phyloP scores from a whole-genome alignment of 371 early-diverging fungal genomes.

The Lichtheimia hyalospora region DNA sequence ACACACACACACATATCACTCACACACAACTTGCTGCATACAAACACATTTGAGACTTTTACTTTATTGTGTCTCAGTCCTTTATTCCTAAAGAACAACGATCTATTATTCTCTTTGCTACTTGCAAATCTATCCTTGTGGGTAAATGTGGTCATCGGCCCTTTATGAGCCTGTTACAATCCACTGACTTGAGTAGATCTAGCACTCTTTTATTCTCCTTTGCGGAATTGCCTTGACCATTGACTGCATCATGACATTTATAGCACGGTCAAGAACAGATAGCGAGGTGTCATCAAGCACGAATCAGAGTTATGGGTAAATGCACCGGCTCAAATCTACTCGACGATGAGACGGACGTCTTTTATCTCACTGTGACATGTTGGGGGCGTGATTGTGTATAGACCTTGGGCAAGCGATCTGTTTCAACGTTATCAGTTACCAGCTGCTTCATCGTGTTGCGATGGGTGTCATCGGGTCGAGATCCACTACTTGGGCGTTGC shows the following conservation, averaged over 20 bases:
- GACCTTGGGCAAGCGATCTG: slow-evolving; percentile 22
- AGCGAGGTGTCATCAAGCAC: slow-evolving; percentile 14
- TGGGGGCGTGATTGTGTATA: slow-evolving; percentile 3
- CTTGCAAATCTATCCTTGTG: no score
- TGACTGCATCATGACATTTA: slow-evolving; percentile 8
- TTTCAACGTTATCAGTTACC: slow-evolving; percentile 22
- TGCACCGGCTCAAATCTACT: background rate
- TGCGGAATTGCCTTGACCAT: background rate
- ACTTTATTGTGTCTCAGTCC: background rate
- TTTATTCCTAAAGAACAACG: background rate
- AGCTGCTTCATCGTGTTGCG: slow-evolving; percentile 2
- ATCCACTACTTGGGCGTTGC: slow-evolving; percentile 31
- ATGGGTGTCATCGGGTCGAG: slow-evolving; percentile 19
- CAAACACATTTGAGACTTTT: background rate
- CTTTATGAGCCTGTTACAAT: no score
- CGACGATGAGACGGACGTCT: background rate
- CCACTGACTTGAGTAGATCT: no score
- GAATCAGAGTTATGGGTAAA: background rate
- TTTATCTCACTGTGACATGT: background rate
- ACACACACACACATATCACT: background rate
- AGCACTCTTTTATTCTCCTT: background rate
- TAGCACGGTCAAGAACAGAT: slow-evolving; percentile 16
- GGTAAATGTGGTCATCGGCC: no score
- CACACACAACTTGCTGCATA: background rate
- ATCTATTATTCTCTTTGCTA: no score